These are phyloP conservation scores for Trichosphaerium sp. DNA, from an alignment of 78 protist genomes.

Conservation along the genomic window DNA sequence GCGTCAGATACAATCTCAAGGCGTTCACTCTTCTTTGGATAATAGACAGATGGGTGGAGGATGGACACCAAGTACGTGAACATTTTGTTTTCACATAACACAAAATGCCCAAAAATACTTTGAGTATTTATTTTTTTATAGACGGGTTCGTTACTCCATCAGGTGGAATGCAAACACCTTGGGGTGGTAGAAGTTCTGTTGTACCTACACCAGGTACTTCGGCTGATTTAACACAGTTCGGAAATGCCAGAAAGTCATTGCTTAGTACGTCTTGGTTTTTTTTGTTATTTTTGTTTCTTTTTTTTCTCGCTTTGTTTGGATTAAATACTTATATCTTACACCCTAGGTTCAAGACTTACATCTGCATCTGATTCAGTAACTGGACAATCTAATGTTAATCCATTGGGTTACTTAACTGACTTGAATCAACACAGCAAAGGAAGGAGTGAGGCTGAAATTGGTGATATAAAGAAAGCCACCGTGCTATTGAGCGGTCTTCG, in stretches of 20 bases:
- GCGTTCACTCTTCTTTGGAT: too few relatives aligned
- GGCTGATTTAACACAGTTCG: constrained; percentile 67
- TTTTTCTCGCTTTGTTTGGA: neutral
- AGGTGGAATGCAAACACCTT: too few relatives aligned
- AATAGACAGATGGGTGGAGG: too few relatives aligned
- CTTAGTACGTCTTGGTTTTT: constrained; percentile 30
- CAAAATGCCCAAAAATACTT: too few relatives aligned
- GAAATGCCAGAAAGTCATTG: constrained; percentile 58
- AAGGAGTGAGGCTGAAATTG: constrained; percentile 31
- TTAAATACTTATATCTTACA: too few relatives aligned
- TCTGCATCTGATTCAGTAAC: constrained; percentile 62
- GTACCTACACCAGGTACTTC: constrained; percentile 21
- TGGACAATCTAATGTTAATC: constrained; percentile 90
- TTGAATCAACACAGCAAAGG: constrained; percentile 34
- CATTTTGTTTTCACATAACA: too few relatives aligned
- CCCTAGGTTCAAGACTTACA: neutral
- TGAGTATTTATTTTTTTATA: too few relatives aligned
- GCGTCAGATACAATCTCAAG: too few relatives aligned
- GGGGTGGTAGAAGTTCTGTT: too few relatives aligned
- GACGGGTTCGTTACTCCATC: too few relatives aligned
- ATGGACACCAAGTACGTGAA: too few relatives aligned
- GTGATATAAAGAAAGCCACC: constrained; percentile 79
- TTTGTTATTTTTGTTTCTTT: neutral
- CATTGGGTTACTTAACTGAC: constrained; percentile 80
- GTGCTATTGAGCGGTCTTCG: constrained; percentile 51